phyloP scores from a whole-genome alignment of 1,139 yeast genomes.

The Arxiozyma telluris region DNA sequence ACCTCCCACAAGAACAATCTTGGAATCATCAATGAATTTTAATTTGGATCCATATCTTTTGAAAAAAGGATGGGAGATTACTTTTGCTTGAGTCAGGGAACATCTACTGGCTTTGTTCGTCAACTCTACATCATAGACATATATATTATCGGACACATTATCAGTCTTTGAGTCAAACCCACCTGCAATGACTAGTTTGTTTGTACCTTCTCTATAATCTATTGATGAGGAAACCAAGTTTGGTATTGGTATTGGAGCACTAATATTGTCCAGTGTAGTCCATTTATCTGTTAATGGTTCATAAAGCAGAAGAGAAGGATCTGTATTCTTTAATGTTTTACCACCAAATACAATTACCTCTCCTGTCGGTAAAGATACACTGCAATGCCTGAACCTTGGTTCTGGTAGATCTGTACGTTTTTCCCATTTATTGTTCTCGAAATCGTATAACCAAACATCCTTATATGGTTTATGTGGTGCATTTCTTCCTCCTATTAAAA shows the following conservation, averaged over 20 bases:
- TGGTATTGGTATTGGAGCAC: not conserved
- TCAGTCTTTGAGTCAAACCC: slow-evolving; percentile 21
- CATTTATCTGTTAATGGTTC: not conserved
- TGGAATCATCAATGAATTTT: slow-evolving; percentile 22
- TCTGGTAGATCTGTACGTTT: slow-evolving; percentile 33
- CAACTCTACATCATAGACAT: slow-evolving; percentile 5
- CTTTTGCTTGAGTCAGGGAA: slow-evolving; percentile 2
- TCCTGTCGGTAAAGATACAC: slow-evolving; percentile 32
- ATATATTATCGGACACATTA: slow-evolving; percentile 15
- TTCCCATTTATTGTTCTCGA: slow-evolving; percentile 31
- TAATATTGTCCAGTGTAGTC: not conserved
- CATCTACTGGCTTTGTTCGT: slow-evolving; percentile 6
- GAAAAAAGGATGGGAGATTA: slow-evolving; percentile 22
- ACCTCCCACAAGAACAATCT: slow-evolving; percentile 52
- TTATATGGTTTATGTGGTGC: slow-evolving; percentile 44
- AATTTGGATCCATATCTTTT: slow-evolving; percentile 44
- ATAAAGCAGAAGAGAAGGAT: slow-evolving; percentile 19
- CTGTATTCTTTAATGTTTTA: slow-evolving; percentile 32
- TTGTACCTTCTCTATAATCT: slow-evolving; percentile 7
- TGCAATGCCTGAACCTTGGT: slow-evolving; percentile 48
- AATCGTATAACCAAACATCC: slow-evolving; percentile 35
- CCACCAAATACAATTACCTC: slow-evolving; percentile 52
- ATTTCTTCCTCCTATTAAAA: slow-evolving; percentile 63
- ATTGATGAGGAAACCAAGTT: slow-evolving; percentile 13
- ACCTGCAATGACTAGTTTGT: slow-evolving; percentile 17